Conservation (phyloP, 164 flowering plant species). For the Kingdonia uniflora region DNA sequence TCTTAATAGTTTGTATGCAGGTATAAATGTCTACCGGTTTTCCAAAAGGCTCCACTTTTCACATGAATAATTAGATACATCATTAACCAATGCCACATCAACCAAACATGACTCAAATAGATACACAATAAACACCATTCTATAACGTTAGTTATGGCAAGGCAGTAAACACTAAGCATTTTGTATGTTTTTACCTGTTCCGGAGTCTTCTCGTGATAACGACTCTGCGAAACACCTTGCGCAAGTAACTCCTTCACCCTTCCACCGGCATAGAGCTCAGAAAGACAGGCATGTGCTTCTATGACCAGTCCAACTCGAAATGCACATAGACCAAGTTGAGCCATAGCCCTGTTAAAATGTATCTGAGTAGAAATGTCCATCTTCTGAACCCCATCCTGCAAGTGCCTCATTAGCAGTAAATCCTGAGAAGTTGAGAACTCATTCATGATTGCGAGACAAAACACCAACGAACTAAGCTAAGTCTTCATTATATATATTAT, state of each 20-base stretch:
- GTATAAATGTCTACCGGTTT: no score
- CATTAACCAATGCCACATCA: no score
- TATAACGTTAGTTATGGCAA: no score
- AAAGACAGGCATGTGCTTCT: slow-evolving; percentile 83
- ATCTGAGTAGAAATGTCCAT: slow-evolving; percentile 93
- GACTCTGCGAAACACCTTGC: slow-evolving; percentile 87
- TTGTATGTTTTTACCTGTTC: slow-evolving; percentile 56
- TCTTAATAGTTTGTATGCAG: no score
- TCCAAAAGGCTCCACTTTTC: no score
- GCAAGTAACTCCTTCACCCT: slow-evolving; percentile 91
- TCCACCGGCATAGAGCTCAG: slow-evolving; percentile 89
- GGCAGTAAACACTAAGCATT: no score
- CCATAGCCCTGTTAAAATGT: slow-evolving; percentile 88
- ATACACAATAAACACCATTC: no score
- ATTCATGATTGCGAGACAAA: slow-evolving; percentile 85
- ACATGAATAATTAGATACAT: no score
- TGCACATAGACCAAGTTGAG: slow-evolving; percentile 92
- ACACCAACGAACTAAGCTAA: no score
- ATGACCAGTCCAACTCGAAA: slow-evolving; percentile 57
- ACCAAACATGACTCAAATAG: no score
- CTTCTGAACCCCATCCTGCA: slow-evolving; percentile 75
- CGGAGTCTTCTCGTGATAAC: slow-evolving; percentile 94
- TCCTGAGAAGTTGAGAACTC: slow-evolving; percentile 73
- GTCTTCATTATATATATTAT: no score
- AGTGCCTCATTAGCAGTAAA: slow-evolving; percentile 85